Evolutionary conservation across 495 filamentous ascomycete species (phyloP).

Genomic region (Pyronema domesticum): DNA sequence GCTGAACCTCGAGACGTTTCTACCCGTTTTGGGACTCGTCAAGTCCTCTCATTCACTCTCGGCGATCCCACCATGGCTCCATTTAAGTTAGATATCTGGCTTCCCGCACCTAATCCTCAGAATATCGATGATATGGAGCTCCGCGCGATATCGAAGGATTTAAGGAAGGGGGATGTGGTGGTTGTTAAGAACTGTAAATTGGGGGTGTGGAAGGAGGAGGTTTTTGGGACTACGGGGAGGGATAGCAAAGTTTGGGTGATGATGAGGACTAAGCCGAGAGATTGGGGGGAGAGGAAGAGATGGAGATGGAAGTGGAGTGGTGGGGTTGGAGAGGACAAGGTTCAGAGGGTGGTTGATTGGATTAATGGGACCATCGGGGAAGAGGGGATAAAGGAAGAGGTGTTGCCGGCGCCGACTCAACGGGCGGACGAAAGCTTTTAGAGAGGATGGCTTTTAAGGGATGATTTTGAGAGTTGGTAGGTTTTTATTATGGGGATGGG

Average conservation of each 20-base stretch:
- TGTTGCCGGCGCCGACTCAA: too few relatives aligned
- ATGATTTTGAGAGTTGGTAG: too few relatives aligned
- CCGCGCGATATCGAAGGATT: background rate
- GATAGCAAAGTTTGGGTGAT: conserved; percentile 51
- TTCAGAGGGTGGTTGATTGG: conserved; percentile 54
- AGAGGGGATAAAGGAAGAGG: too few relatives aligned
- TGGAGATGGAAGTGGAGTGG: conserved; percentile 23
- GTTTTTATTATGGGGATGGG: too few relatives aligned
- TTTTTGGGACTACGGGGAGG: conserved; percentile 14
- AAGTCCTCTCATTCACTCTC: conserved; percentile 45
- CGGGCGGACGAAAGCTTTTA: too few relatives aligned
- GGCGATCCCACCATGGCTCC: conserved; percentile 73
- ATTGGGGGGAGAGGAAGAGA: conserved; percentile 8
- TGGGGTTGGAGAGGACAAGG: conserved; percentile 40
- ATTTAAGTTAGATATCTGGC: conserved; percentile 74
- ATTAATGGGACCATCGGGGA: conserved; percentile 6
- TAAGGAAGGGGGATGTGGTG: conserved; percentile 18
- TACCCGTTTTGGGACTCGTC: conserved; percentile 10
- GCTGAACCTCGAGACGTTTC: conserved; percentile 43
- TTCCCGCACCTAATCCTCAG: conserved; percentile 27
- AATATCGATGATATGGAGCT: conserved; percentile 11
- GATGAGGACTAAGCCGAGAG: conserved; percentile 24
- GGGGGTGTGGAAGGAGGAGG: conserved; percentile 13
- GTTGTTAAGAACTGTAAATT: conserved; percentile 18
- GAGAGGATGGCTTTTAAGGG: too few relatives aligned